Evolutionary conservation across 441 rosid genomes (phyloP).

Genomic region (Pelargonium fulgidum): DNA sequence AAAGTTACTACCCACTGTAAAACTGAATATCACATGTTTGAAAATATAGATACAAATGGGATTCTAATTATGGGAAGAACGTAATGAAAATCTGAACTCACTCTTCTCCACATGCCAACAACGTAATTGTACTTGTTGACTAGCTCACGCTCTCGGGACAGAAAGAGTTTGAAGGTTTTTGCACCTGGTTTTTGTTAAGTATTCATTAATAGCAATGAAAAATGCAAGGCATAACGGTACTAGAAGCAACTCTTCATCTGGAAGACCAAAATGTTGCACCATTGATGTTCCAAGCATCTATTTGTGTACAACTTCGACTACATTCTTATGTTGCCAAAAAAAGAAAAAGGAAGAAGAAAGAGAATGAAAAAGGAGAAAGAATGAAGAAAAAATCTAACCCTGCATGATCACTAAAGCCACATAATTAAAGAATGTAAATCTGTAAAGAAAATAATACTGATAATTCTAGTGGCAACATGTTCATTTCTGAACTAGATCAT

Average conservation of each 20-base stretch:
- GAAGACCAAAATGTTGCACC: not conserved
- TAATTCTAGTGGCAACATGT: not conserved
- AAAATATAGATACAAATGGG: slow-evolving; percentile 7
- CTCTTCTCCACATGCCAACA: slow-evolving; percentile 86
- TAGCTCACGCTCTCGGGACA: slow-evolving; percentile 63
- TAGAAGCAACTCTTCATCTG: slow-evolving; percentile 10
- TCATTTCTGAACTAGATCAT: slow-evolving; percentile 2
- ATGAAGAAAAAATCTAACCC: not conserved
- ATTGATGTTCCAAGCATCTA: not conserved
- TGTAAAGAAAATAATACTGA: not conserved
- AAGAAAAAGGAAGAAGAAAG: not conserved
- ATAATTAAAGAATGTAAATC: not conserved
- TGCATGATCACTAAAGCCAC: not conserved
- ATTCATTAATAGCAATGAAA: slow-evolving; percentile 15
- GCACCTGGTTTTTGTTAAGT: slow-evolving; percentile 68
- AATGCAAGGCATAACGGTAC: slow-evolving; percentile 6
- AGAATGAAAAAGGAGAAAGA: not conserved
- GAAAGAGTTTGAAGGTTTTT: slow-evolving; percentile 63
- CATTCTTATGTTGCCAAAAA: not conserved
- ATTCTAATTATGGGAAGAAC: not conserved
- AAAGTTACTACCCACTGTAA: slow-evolving; percentile 8
- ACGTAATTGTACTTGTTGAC: slow-evolving; percentile 81
- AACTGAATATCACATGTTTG: not conserved
- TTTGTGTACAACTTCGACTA: not conserved
- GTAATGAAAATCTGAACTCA: slow-evolving; percentile 35